phyloP scores from a whole-genome alignment of 2,329 filamentous ascomycete species.

The Colletotrichum lentis region DNA sequence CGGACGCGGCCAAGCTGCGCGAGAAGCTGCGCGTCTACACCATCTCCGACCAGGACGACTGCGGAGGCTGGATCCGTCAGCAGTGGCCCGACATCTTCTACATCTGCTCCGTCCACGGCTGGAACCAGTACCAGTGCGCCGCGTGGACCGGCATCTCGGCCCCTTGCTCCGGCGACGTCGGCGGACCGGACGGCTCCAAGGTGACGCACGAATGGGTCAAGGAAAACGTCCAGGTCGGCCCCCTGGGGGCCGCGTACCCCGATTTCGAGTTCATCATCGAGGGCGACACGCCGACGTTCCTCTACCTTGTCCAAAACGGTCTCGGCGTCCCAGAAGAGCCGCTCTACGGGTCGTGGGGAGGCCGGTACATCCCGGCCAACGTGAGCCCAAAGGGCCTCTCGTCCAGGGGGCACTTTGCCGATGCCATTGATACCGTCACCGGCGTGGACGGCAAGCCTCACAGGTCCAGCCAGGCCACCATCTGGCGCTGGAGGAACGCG shows the following conservation, averaged over 20 bases:
- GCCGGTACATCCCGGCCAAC: slow-evolving; percentile 52
- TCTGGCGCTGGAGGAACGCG: slow-evolving; percentile 53
- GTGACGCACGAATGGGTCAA: slow-evolving; percentile 61
- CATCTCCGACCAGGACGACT: slow-evolving; percentile 68
- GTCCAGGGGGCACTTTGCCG: slow-evolving; percentile 42
- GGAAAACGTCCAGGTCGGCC: slow-evolving; percentile 60
- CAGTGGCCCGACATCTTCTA: slow-evolving; percentile 64
- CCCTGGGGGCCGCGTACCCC: slow-evolving; percentile 55
- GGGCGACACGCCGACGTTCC: slow-evolving; percentile 60
- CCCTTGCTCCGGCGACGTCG: slow-evolving; percentile 53
- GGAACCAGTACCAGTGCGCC: slow-evolving; percentile 62
- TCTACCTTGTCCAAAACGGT: slow-evolving; percentile 59
- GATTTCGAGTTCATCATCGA: slow-evolving; percentile 61
- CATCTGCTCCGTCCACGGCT: slow-evolving; percentile 64
- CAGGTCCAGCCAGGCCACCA: slow-evolving; percentile 47
- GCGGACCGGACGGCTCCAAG: slow-evolving; percentile 55
- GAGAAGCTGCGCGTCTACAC: slow-evolving; percentile 60
- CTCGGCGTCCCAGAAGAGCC: slow-evolving; percentile 57
- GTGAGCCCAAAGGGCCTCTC: slow-evolving; percentile 40
- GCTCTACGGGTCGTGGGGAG: slow-evolving; percentile 59
- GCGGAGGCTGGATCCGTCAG: slow-evolving; percentile 63
- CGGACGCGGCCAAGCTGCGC: slow-evolving; percentile 49
- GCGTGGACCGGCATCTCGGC: slow-evolving; percentile 63
- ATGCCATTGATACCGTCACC: slow-evolving; percentile 44
- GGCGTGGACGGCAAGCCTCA: slow-evolving; percentile 43